A percentile compares a stretch with the other conserved stretches of the same genome.
Conservation (phyloP, 2,329 filamentous ascomycete genomes). For the Botrytis paeoniae region DNA sequence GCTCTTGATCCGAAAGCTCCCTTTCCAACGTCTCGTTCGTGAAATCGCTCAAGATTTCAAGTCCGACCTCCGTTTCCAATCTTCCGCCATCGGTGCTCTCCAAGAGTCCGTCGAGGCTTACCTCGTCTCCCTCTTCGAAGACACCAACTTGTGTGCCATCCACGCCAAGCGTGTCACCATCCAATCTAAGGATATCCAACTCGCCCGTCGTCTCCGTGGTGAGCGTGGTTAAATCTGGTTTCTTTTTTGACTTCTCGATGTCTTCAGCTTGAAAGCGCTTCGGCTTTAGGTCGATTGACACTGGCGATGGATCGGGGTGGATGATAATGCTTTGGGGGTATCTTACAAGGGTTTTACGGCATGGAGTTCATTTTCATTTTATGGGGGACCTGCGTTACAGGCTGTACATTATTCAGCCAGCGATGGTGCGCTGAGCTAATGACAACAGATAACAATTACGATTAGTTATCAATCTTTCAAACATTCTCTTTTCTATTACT, state of each 20-base stretch:
- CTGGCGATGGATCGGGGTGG: slow-evolving; percentile 24
- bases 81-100: slow-evolving; percentile 91
- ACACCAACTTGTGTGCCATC: slow-evolving; percentile 97
- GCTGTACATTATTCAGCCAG: slow-evolving; percentile 37
- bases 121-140: slow-evolving; percentile 96
- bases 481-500: not conserved
- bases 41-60: slow-evolving; percentile 97
- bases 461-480: slow-evolving; percentile 28
- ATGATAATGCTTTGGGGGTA: slow-evolving; percentile 33
- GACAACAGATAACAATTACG: slow-evolving; percentile 22
- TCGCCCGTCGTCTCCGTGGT: slow-evolving; percentile 90
- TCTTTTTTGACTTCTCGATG: slow-evolving; percentile 18
- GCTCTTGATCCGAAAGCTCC: slow-evolving; percentile 93
- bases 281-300: slow-evolving; percentile 18
- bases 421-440: slow-evolving; percentile 35
- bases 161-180: slow-evolving; percentile 99
- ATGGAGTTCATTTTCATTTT: slow-evolving; percentile 32
- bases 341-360: slow-evolving; percentile 29
- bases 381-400: slow-evolving; percentile 19
- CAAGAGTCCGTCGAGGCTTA: slow-evolving; percentile 99
- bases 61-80: slow-evolving; percentile 95
- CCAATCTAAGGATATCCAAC: slow-evolving; percentile 80
- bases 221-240: slow-evolving; percentile 70
- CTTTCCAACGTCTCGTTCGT: slow-evolving; percentile 95
- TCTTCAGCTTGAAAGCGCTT: slow-evolving; percentile 24